Base-by-base conservation (phyloP, 768 basidiomycete genomes). In the Rhizopogon vesiculosus region DNA sequence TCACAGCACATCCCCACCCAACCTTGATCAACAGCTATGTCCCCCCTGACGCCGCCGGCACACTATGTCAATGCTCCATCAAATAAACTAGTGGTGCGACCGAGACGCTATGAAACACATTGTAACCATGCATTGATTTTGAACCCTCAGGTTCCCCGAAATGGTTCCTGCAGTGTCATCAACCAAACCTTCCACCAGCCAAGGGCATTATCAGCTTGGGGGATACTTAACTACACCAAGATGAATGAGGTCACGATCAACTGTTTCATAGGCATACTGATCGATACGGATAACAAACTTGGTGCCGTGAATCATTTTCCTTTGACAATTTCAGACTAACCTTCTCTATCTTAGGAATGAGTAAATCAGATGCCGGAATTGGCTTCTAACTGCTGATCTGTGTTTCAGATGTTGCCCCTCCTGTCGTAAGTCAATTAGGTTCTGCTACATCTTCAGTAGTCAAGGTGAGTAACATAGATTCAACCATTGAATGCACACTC, bases 91-190 rank as follows among this genome's bases (percentile, higher is more conserved):
- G 60, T 68, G 3, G 45, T 46, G 31, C n/a, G 45, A 18, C 18
- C 31, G 18, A 7, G 12, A 19, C 10, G 31, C 12, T 12, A 18
- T 9, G 18, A 46, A 10, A 29, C 31, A 13, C 8, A 29, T 1
- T 10, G 3, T 12, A 39, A 18, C 18, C 12, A 33, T 33, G 31
- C 31, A 18, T 2, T 13, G n/a, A 46, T 9, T 45, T 22, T 22
- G 50, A 45, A 31, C 5, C 9, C 43, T 51, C 45, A 66, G 68
- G 44, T 45, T 44, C 63, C 62, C 2, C 62, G n/a, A 16, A 63
- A 63, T 39, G 76, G 77, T 1, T 62, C 67, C 0, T 78, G 76
- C 77, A 78, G 78, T 55, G 66, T 63, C 3, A 56, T 70, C 5
- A 58, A 63, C 0, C 61, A 69, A 49, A 57, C 51, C 15, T 72